Percentiles rank a stretch among this genome's conserved stretches.
Evolutionary conservation across 805 yeast species (phyloP).

Genomic region (Wickerhamiella lipophila): DNA sequence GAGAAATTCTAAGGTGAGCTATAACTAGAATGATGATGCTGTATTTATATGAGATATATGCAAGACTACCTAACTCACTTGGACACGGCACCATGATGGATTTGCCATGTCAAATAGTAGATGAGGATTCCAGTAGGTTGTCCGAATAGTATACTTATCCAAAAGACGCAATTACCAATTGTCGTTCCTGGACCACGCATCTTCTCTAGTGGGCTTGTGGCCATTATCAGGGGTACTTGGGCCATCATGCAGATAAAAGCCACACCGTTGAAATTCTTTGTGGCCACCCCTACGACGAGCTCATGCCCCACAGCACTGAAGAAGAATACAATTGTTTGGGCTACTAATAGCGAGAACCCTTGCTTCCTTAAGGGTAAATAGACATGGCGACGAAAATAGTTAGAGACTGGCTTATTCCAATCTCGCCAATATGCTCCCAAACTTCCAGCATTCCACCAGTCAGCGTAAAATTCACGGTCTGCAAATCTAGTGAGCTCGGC

Average conservation of each 20-base stretch:
- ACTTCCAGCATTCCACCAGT: constrained; percentile 42
- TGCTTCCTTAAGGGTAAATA: constrained; percentile 31
- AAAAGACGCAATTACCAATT: constrained; percentile 36
- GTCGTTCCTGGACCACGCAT: constrained; percentile 32
- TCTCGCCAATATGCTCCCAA: constrained; percentile 37
- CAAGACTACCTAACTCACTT: not conserved
- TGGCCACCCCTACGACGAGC: constrained; percentile 36
- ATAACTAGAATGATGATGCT: no score
- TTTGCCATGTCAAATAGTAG: constrained; percentile 36
- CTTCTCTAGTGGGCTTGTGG: constrained; percentile 34
- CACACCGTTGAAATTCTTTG: constrained; percentile 36
- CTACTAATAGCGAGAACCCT: constrained; percentile 25
- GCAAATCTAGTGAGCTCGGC: constrained; percentile 36
- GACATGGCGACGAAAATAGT: constrained; percentile 34
- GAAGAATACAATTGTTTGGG: constrained; percentile 32
- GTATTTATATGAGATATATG: no score
- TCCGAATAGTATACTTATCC: constrained; percentile 36
- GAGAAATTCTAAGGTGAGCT: no score
- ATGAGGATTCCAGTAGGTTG: constrained; percentile 36
- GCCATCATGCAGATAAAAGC: constrained; percentile 35
- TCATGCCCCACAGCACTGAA: constrained; percentile 38
- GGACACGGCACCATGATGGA: constrained; percentile 17
- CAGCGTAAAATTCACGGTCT: constrained; percentile 36
- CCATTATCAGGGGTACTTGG: constrained; percentile 33
- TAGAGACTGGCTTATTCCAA: constrained; percentile 36